Evolutionary conservation across 2,329 filamentous ascomycete species (phyloP), one percentile per base, ranked within the genome.

Genomic region (Pseudogymnoascus sp.): DNA sequence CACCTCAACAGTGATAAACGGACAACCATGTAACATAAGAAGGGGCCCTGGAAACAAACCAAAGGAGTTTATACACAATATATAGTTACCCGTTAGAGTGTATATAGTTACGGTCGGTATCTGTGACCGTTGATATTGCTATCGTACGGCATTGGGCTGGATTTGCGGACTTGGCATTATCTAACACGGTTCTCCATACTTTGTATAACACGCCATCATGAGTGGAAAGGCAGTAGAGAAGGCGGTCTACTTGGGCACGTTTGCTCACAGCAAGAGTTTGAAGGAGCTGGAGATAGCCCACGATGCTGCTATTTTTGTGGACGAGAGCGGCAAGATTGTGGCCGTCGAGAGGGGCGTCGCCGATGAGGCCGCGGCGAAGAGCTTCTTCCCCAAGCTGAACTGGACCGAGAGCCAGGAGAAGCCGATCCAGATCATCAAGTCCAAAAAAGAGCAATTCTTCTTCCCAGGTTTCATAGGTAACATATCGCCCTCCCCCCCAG

Each of bases 391-490:
- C 62, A 69, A 60, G 65, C 67, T 66, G 68, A 74, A 67, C 14
- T 74, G 75, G 75, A 16, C 38, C 63, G 2, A 53, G 49, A 37
- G 56, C 59, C 8, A 42, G 18, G 28, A 56, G 49, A 36, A 34
- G n/a, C 49, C 28, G 5, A 56, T 56, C 11, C 28, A 36, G 11
- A 56, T 56, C 38, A 7, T 38, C 34, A 42, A 40, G 18, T 40
- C 59, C 14, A 70, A 74, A 46, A 77, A 78, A 3, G 81, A 82
- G 9, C 83, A 89, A 62, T 93, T 93, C 77, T 92, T 91, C 79
- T 93, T 95, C 69, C 90, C 90, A 0, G 90, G 90, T 5, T 92
- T 93, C 72, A 86, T 95, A 65, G 88, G 88, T 89, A 74, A 80
- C 73, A 42, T 60, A 23, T 60, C n/a, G 21, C 49, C 59, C 11